Percentiles rank a stretch among this genome's conserved stretches.
Conservation (phyloP, 2,329 filamentous ascomycete genomes). For the Corniculantispora saksenae region DNA sequence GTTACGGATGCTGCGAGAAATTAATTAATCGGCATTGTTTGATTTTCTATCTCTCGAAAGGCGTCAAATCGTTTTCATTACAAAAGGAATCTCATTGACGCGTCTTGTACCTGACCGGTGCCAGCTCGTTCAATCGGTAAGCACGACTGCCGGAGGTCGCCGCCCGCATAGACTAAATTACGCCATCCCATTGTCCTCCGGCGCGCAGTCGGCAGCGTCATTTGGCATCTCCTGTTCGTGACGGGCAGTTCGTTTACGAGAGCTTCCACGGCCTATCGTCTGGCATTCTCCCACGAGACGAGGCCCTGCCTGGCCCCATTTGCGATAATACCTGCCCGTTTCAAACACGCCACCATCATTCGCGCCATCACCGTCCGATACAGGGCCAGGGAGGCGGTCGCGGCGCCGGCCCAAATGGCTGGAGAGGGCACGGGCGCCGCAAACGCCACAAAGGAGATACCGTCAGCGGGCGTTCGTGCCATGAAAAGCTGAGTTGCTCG, state of each 20-base stretch:
- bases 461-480: constrained; percentile 3
- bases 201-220: constrained; percentile 7
- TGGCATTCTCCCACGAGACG: neutral
- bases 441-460: neutral
- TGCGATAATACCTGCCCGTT: constrained; percentile 8
- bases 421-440: neutral
- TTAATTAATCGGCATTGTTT: neutral
- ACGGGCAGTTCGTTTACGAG: neutral
- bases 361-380: neutral
- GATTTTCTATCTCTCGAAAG: neutral
- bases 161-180: neutral
- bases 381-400: neutral
- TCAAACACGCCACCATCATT: neutral
- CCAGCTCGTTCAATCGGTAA: neutral
- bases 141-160: neutral
- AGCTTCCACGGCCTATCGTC: neutral
- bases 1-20: neutral
- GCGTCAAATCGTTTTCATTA: neutral
- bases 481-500: neutral
- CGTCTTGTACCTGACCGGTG: neutral
- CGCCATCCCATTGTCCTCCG: neutral
- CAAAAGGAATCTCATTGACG: neutral
- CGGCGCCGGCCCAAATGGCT: neutral
- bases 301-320: neutral
- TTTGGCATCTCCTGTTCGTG: constrained; percentile 1